Percentiles rank a stretch among this genome's conserved stretches.
Evolutionary conservation across 169 alveolate species (phyloP).

Genomic region (Miamiensis avidus): DNA sequence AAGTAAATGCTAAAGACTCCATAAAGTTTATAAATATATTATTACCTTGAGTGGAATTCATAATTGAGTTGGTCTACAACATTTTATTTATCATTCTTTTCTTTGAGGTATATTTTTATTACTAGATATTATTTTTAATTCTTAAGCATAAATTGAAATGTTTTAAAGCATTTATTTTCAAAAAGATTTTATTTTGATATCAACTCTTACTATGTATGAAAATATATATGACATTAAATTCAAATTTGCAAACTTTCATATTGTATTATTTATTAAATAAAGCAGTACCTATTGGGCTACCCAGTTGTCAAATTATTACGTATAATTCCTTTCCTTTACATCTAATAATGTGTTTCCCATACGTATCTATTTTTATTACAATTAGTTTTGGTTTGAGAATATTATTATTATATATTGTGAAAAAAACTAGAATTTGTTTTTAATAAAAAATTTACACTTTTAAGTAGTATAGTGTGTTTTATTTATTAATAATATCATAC

Average conservation of each 20-base stretch:
- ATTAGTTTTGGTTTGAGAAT: too few species aligned
- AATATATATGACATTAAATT: too few species aligned
- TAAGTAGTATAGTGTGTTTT: too few species aligned
- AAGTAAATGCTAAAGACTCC: background rate
- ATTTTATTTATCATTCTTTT: background rate
- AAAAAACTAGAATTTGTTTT: too few species aligned
- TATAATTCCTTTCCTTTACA: background rate
- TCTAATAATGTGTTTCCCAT: background rate
- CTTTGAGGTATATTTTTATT: slow-evolving; percentile 17
- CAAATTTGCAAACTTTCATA: too few species aligned
- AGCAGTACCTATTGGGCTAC: background rate
- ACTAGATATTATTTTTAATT: slow-evolving; percentile 5
- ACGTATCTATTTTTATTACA: too few species aligned
- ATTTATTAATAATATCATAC: too few species aligned
- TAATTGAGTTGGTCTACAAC: background rate
- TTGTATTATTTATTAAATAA: too few species aligned
- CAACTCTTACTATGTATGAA: background rate
- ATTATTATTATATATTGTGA: too few species aligned
- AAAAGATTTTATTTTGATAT: too few species aligned
- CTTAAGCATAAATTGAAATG: background rate
- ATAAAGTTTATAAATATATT: too few species aligned
- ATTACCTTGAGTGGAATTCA: background rate
- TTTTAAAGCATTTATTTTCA: background rate
- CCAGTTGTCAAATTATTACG: background rate
- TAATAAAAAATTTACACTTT: too few species aligned